Evolutionary conservation across 1,139 yeast species (phyloP), one percentile per base, ranked within the genome.

Genomic region (Saccharomyces pastorianus): DNA sequence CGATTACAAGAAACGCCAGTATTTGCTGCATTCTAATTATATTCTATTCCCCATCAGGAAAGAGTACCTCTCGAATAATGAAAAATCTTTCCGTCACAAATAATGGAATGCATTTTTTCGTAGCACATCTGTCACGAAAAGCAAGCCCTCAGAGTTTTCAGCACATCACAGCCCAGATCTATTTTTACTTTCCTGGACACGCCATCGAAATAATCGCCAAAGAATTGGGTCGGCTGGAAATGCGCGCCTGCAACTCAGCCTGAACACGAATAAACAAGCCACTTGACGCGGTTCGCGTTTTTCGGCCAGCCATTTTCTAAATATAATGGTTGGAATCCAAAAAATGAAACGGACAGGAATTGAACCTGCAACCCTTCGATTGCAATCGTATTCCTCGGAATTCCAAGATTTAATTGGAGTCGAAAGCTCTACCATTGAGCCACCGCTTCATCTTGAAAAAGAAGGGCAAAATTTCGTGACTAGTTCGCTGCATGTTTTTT

Each of bases 381-480:
- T 72, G 73, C 78, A 73, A 74, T 71, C 56, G 28, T 53, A 28
- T 56, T 55, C 56, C 59, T 59, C 55, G 52, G 67, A 66, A 65
- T 58, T 64, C 72, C 72, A 66, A 64, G 61, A 60, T 66, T 61
- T 64, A 73, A 72, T 79, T 84, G 89, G 89, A 85, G 84, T 84
- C 90, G 84, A 83, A 83, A 82, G 88, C 89, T 84, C 90, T 84
- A 83, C 90, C 90, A 84, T 84, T 84, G 90, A 84, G 90, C 89
- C 88, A 84, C 88, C 85, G 88, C 89, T 82, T 82, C 88, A 60
- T 58, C 51, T 50, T 46, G 51, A 28, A 49, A 47, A 20, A 20
- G 3, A 3, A 20, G 23, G 23, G 23, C 23, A 20, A 20, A 20
- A 20, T 20, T 20, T 20, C 23, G 23, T 20, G 23, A 20, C 23